Base-by-base conservation (phyloP, 129 eudicot genomes). In the Pseudognaphalium luteoalbum region DNA sequence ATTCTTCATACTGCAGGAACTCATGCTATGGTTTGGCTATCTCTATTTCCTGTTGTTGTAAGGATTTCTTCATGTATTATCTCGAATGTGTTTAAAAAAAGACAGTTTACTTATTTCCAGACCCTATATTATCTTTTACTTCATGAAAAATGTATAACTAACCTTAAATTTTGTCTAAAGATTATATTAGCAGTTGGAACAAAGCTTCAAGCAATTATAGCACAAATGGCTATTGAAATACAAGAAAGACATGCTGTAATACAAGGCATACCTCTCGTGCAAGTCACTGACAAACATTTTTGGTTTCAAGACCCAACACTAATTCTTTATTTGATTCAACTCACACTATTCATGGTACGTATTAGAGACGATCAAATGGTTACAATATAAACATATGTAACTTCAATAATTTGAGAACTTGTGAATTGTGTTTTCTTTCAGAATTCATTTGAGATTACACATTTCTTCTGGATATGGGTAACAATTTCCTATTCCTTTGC, bases 391-490 rank as follows among this genome's bases (percentile, higher is more conserved):
- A n/a, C 66, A 30, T 66, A 66, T 52, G 30, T 19, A 34, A 52
- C 73, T 64, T 80, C 3, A 39, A 35, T 73, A 54, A 44, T 73
- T 57, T 42, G 52, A 37, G 66, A 67, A 59, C 74, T 74, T 67
- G 15, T 67, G 70, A 56, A 42, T 67, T 58, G 20, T 74, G 44
- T 62, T 80, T 76, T 59, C 68, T 76, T 22, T 17, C 97, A 94
- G 98, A 94, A 94, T 73, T 88, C 98, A n/a, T 94, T 94, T 73
- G 98, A 94, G 87, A 84, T 94, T 78, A 94, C 98, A 21, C 87
- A 88, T 72, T 94, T 94, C 83, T 78, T 94, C 16, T 94, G 98
- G 97, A 94, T 86, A 78, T 77, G 87, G 96, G 98, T 94, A 93
- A 82, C 17, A 7, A 3, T 1, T 73, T 80, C 15, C 20, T 12